Percentiles rank a stretch among this genome's conserved stretches.
These are phyloP conservation scores for Eucalyptus rudis DNA, from an alignment of 345 rosid genomes.

Conservation along the genomic window DNA sequence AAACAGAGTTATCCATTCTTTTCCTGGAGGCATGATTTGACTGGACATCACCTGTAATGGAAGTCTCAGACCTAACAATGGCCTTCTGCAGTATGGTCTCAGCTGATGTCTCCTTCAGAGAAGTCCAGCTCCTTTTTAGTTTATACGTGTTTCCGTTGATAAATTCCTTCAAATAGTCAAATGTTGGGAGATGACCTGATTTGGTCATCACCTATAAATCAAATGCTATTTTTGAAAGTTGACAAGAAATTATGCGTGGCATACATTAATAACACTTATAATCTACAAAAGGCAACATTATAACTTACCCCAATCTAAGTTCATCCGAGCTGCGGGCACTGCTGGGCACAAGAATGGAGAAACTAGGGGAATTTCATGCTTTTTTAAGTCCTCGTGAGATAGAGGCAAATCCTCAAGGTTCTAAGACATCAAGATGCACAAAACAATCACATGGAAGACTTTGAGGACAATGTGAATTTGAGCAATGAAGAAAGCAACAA, in stretches of 20 bases:
- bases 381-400: conserved; percentile 49
- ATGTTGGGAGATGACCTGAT: conserved; percentile 69
- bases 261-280: not conserved
- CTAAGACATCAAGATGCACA: conserved; percentile 12
- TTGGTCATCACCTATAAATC: not conserved
- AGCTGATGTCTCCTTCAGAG: conserved; percentile 30
- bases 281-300: not conserved
- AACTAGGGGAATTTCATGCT: conserved; percentile 23
- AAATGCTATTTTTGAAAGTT: not conserved
- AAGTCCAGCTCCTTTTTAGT: conserved; percentile 28
- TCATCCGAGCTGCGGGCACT: conserved; percentile 15
- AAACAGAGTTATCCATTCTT: conserved; percentile 41
- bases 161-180: conserved; percentile 48
- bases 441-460: not conserved
- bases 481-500: not conserved
- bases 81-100: conserved; percentile 32
- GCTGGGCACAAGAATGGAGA: conserved; percentile 21
- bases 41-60: not conserved
- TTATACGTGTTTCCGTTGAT: conserved; percentile 21
- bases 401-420: conserved; percentile 38
- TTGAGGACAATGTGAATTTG: not conserved
- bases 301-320: conserved; percentile 69
- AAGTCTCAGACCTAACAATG: conserved; percentile 8
- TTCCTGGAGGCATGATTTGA: conserved; percentile 6
- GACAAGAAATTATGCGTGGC: not conserved